A percentile compares a stretch with the other conserved stretches of the same genome.
Conservation (phyloP, 768 basidiomycete species). For the Mycena rebaudengoi region DNA sequence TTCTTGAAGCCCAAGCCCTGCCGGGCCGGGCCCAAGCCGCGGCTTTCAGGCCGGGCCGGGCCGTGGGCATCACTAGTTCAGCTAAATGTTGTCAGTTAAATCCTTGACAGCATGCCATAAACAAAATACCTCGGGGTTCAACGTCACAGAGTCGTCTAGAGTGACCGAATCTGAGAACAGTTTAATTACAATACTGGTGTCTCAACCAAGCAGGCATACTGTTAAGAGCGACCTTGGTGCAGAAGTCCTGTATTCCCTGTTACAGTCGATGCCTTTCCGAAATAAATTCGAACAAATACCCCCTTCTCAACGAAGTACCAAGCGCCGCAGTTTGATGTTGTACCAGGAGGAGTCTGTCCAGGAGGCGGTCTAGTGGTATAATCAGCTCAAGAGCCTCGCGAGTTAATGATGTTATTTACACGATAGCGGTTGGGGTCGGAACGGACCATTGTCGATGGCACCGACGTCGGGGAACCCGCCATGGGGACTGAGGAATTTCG, state of each 20-base stretch:
- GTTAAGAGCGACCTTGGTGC: constrained; percentile 8
- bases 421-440: constrained; percentile 4
- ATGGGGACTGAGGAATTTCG: constrained; percentile 6
- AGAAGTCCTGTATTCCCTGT: constrained; percentile 1
- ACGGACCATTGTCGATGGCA: constrained; percentile 4
- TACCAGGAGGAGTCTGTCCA: constrained; percentile 10
- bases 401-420: background rate
- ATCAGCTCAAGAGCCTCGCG: background rate
- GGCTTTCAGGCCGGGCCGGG: too few species aligned
- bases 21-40: too few species aligned
- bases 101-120: too few species aligned
- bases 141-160: background rate
- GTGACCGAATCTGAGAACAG: constrained; percentile 8
- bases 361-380: background rate
- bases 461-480: constrained; percentile 13
- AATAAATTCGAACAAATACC: background rate
- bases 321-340: constrained; percentile 13
- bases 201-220: background rate
- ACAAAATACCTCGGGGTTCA: constrained; percentile 17
- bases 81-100: too few species aligned
- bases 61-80: constrained; percentile 7
- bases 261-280: too few species aligned
- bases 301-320: constrained; percentile 13
- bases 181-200: background rate
- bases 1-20: too few species aligned